Conservation (phyloP, 2,329 filamentous ascomycete species). For the Xylariales sp. region DNA sequence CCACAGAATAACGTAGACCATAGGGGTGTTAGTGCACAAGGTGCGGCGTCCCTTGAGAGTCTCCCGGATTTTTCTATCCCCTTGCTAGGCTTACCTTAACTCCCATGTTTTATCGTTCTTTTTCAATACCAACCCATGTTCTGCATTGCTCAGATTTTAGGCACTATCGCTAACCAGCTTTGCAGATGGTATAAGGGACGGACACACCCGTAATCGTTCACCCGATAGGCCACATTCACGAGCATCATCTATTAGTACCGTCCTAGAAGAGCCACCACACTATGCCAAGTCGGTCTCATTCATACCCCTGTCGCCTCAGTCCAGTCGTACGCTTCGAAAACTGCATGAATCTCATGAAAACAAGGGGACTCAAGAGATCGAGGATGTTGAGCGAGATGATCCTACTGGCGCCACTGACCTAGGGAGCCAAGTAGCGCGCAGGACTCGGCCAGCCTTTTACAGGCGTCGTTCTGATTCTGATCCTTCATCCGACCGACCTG, state of each 20-base stretch:
- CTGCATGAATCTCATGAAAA: slow-evolving; percentile 14
- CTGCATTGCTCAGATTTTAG: too few relatives aligned
- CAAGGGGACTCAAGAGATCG: slow-evolving; percentile 5
- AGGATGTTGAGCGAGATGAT: not conserved
- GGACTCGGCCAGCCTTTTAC: not conserved
- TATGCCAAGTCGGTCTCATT: slow-evolving; percentile 20
- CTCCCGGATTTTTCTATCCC: not conserved
- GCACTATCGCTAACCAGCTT: too few relatives aligned
- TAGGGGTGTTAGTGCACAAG: slow-evolving; percentile 24
- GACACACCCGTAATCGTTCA: slow-evolving; percentile 1
- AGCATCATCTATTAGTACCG: slow-evolving; percentile 6
- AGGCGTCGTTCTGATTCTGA: slow-evolving; percentile 8
- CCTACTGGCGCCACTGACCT: not conserved
- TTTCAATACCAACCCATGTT: too few relatives aligned
- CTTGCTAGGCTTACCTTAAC: too few relatives aligned
- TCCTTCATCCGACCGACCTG: slow-evolving; percentile 6
- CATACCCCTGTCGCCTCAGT: slow-evolving; percentile 23
- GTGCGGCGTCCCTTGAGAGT: slow-evolving; percentile 22
- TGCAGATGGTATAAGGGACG: slow-evolving; percentile 19
- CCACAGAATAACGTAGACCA: slow-evolving; percentile 13
- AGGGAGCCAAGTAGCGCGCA: not conserved
- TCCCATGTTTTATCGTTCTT: too few relatives aligned
- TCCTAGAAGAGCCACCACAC: slow-evolving; percentile 7
- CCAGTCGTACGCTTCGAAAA: slow-evolving; percentile 20
- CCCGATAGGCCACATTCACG: slow-evolving; percentile 1